Evolutionary conservation across 495 filamentous ascomycete genomes (phyloP), one percentile per base, ranked within the genome.

Genomic region (Neurospora sp.): DNA sequence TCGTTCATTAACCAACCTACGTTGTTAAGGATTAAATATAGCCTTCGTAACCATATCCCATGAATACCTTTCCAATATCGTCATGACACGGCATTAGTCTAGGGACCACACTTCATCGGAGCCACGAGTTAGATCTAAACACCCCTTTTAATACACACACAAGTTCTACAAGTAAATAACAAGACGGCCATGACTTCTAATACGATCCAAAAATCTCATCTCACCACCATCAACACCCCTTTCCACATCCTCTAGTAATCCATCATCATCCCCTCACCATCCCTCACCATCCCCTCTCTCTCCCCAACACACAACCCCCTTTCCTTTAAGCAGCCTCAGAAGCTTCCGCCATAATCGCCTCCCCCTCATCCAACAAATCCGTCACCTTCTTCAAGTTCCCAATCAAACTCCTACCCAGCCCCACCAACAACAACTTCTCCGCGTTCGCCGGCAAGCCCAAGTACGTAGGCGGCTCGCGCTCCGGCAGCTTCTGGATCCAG

Each of bases 391-490:
- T 89, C 80, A 98, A 76, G 83, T 98, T 94, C 74, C 86, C 86
- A 76, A 98, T 91, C 89, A 97, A 89, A 78, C 91, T 92, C 75
- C 86, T 87, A 48, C 95, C 96, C 79, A 97, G 91, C 17, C 93
- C 94, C 40, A 98, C 93, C 59, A 99, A 82, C 78, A 99, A 81
- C 80, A 99, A 78, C 83, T 98, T 98, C 89, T 99, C 96, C 69
- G 96, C 96, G 79, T 98, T 97, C 31, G 94, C 93, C 43, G 96
- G 96, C 73, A 99, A 82, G 36, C 96, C 96, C n/a, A 99, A 85
- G 79, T 97, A 99, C 8, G 94, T 97, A 1, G 96, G 96, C 62
- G 96, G 96, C 79, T 99, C 96, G 77, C 96, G 88, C 86, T 99
- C 96, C 15, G 96, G 96, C 74, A 99, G 83, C 48, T 87, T 87